Conservation (phyloP, 1,284 basidiomycete species). For the Trametes hirsuta region DNA sequence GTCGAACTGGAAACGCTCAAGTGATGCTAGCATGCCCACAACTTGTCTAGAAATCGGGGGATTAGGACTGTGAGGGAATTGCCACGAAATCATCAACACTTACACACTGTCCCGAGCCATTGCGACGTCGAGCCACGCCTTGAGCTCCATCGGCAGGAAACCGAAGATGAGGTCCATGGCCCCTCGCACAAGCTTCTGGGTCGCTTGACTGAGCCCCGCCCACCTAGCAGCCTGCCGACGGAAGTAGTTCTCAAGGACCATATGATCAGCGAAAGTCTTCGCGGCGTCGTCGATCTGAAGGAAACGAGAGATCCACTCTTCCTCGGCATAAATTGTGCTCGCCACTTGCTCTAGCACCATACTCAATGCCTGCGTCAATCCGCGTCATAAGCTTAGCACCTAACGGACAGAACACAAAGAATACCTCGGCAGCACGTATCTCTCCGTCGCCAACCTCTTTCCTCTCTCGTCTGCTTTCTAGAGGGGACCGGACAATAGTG, state of each 20-base stretch:
- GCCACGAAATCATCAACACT: constrained; percentile 35
- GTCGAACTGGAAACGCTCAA: constrained; percentile 82
- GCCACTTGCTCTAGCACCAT: constrained; percentile 79
- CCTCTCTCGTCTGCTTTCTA: constrained; percentile 64
- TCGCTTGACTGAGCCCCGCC: constrained; percentile 66
- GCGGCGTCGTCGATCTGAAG: constrained; percentile 89
- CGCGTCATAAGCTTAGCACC: constrained; percentile 4
- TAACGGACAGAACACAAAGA: background rate
- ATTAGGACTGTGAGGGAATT: background rate
- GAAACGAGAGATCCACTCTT: constrained; percentile 90
- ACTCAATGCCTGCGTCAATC: constrained; percentile 63
- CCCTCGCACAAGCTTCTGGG: constrained; percentile 80
- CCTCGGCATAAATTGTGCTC: constrained; percentile 80
- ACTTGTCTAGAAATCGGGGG: constrained; percentile 63
- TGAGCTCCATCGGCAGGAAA: constrained; percentile 85
- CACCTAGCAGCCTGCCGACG: constrained; percentile 84
- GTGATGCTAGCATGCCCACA: constrained; percentile 79
- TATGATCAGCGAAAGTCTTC: constrained; percentile 95
- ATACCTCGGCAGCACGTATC: constrained; percentile 55
- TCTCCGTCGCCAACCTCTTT: constrained; percentile 63
- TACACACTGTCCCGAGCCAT: constrained; percentile 80
- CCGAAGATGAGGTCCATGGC: constrained; percentile 97
- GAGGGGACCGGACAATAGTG: constrained; percentile 73
- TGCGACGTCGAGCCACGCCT: constrained; percentile 83
- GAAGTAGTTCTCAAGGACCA: constrained; percentile 94